Evolutionary conservation across 768 basidiomycete genomes (phyloP).

Genomic region (Hypholoma fasciculare): DNA sequence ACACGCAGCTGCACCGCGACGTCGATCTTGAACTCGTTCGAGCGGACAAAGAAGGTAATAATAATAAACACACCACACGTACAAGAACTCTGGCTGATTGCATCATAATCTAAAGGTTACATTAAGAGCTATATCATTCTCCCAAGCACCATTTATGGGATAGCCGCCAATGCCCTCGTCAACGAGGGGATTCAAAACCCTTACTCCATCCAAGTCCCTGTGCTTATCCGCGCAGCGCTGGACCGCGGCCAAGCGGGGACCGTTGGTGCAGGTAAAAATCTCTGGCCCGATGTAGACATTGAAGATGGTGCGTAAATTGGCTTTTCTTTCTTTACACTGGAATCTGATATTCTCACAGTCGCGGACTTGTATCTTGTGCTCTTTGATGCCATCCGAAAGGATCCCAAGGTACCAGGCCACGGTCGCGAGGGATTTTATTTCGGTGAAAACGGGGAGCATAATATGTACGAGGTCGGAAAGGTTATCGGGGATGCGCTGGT

Average conservation of each 20-base stretch:
- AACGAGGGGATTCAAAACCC: slow-evolving; percentile 52
- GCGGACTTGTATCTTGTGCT: slow-evolving; percentile 44
- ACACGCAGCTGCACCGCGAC: slow-evolving; percentile 45
- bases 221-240: slow-evolving; percentile 44
- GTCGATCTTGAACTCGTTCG: slow-evolving; percentile 46
- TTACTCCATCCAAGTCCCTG: slow-evolving; percentile 52
- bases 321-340: not conserved
- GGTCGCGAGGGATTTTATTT: slow-evolving; percentile 59
- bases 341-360: slow-evolving; percentile 25
- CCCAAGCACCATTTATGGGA: slow-evolving; percentile 60
- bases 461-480: slow-evolving; percentile 39
- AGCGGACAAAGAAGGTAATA: slow-evolving; percentile 48
- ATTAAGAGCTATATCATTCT: slow-evolving; percentile 49
- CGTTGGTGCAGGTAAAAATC: slow-evolving; percentile 53
- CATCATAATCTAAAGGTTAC: slow-evolving; percentile 34
- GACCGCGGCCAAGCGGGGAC: slow-evolving; percentile 50
- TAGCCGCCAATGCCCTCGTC: slow-evolving; percentile 46
- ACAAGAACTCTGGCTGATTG: too few species aligned
- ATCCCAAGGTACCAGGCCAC: slow-evolving; percentile 33
- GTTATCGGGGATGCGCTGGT: slow-evolving; percentile 39
- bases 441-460: slow-evolving; percentile 52
- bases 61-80: slow-evolving; percentile 6
- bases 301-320: slow-evolving; percentile 40
- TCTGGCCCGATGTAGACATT: slow-evolving; percentile 58
- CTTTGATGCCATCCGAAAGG: slow-evolving; percentile 36